Base-by-base conservation (phyloP, 768 basidiomycete genomes). In the Crepidotus variabilis region DNA sequence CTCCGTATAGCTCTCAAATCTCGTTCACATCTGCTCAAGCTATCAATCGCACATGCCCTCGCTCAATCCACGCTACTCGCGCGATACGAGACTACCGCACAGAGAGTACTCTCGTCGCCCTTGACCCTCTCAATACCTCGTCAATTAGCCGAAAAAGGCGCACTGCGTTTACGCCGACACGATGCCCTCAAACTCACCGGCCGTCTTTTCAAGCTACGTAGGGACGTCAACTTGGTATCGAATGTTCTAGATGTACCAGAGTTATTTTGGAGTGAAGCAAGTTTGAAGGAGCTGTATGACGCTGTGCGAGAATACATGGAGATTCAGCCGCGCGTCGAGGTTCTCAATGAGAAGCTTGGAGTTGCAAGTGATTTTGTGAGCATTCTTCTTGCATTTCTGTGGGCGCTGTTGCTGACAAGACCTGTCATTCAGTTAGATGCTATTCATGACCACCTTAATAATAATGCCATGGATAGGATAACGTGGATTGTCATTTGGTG, bases 271-370 rank as follows among this genome's bases (percentile, higher is more conserved):
- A 87, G 85, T 51, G 94, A 96, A 67, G 94, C 93, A 10, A 94
- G 89, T 61, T 72, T 96, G 62, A 89, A 90, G 64, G 88, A 85
- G 24, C 71, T 98, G 34, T 98, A 98, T 66, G 92, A 94, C 61
- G 93, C 94, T 0, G 93, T 95, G 48, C 77, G 93, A 55, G 94
- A 94, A 62, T 98, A 98, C 66, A 92, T 97, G 81, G 95, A 98
- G 71, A 93, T 97, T 52, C 85, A 83, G 34, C 83, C 79, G 3
- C 72, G 95, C 34, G 93, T 95, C 28, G 83, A 87, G 67, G 88
- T 86, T 10, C 71, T 98, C 61, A 96, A 95, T 67, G 94, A 96
- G 67, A 89, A 92, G 60, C 72, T 97, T 35, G 86, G 84, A 3
- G 89, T 94, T 6, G 90, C 91, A 13, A 90, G 90, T 62, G 93